Conservation (phyloP, 1,284 basidiomycete genomes). For the Marasmius tenuissimus region DNA sequence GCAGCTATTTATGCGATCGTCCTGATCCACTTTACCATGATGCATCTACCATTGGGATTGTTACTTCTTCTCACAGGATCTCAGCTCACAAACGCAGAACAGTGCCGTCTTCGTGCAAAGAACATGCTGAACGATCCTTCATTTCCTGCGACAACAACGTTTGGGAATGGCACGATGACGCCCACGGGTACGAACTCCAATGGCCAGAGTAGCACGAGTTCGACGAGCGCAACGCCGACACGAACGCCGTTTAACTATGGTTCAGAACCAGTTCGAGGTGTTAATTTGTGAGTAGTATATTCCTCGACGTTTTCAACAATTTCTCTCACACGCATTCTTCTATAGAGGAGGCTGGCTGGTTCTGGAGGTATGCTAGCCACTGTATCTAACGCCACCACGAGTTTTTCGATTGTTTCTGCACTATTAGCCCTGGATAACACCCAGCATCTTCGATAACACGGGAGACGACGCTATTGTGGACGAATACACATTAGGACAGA, state of each 20-base stretch:
- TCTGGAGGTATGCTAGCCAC: slow-evolving; percentile 44
- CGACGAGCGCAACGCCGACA: slow-evolving; percentile 13
- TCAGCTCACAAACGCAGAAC: slow-evolving; percentile 5
- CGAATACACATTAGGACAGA: slow-evolving; percentile 67
- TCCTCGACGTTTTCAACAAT: slow-evolving; percentile 2
- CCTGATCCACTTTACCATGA: neutral
- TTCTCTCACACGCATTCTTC: neutral
- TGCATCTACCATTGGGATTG: slow-evolving; percentile 3
- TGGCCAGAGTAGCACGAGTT: slow-evolving; percentile 1
- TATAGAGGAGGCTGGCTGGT: slow-evolving; percentile 66
- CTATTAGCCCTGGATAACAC: slow-evolving; percentile 71
- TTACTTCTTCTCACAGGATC: slow-evolving; percentile 1
- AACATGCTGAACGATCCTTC: slow-evolving; percentile 10
- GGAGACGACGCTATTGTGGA: slow-evolving; percentile 63
- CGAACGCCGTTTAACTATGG: slow-evolving; percentile 50
- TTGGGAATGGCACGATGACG: slow-evolving; percentile 9
- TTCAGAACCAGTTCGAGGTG: slow-evolving; percentile 54
- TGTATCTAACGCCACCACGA: neutral
- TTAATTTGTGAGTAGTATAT: slow-evolving; percentile 53
- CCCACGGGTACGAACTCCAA: slow-evolving; percentile 13
- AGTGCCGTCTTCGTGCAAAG: slow-evolving; percentile 23
- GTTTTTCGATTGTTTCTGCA: neutral
- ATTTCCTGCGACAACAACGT: slow-evolving; percentile 4
- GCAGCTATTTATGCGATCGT: neutral
- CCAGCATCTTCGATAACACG: slow-evolving; percentile 66